These are phyloP conservation scores for Limnanthes douglasii DNA, from an alignment of 345 rosid species.

Conservation along the genomic window DNA sequence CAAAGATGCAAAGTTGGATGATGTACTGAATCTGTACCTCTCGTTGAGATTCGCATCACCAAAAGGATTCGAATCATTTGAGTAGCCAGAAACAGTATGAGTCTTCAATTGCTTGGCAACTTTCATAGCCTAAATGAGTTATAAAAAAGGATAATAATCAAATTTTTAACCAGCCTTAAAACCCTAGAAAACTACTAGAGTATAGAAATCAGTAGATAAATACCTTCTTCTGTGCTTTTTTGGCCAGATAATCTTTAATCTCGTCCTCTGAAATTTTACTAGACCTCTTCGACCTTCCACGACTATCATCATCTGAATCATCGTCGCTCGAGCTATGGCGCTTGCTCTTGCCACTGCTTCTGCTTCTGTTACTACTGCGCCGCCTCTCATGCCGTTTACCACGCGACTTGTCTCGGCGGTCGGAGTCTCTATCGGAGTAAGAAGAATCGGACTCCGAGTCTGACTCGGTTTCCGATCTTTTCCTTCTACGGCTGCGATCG, in stretches of 20 bases:
- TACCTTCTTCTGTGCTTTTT: slow-evolving; percentile 80
- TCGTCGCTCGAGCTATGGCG: slow-evolving; percentile 8
- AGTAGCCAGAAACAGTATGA: slow-evolving; percentile 64
- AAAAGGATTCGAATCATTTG: slow-evolving; percentile 91
- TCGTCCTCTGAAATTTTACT: slow-evolving; percentile 46
- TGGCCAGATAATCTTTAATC: slow-evolving; percentile 54
- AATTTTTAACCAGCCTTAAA: slow-evolving; percentile 3
- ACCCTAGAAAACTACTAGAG: background rate
- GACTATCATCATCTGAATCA: slow-evolving; percentile 20
- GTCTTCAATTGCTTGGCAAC: slow-evolving; percentile 76
- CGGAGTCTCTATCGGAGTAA: slow-evolving; percentile 14
- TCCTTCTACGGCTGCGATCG: slow-evolving; percentile 19
- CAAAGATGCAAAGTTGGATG: background rate
- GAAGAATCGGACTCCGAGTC: slow-evolving; percentile 18
- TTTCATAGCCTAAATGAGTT: slow-evolving; percentile 34
- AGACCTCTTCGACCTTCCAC: slow-evolving; percentile 30
- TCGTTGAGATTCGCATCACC: slow-evolving; percentile 92
- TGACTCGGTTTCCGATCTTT: slow-evolving; percentile 12
- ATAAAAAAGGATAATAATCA: slow-evolving; percentile 6
- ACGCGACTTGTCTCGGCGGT: slow-evolving; percentile 7
- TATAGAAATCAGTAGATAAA: background rate
- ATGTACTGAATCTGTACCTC: slow-evolving; percentile 46
- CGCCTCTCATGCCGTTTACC: slow-evolving; percentile 17
- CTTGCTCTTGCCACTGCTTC: slow-evolving; percentile 14
- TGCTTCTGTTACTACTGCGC: slow-evolving; percentile 20